These are phyloP conservation scores for Debaryomyces sp. DNA, from an alignment of 1,139 yeast genomes.

Conservation along the genomic window DNA sequence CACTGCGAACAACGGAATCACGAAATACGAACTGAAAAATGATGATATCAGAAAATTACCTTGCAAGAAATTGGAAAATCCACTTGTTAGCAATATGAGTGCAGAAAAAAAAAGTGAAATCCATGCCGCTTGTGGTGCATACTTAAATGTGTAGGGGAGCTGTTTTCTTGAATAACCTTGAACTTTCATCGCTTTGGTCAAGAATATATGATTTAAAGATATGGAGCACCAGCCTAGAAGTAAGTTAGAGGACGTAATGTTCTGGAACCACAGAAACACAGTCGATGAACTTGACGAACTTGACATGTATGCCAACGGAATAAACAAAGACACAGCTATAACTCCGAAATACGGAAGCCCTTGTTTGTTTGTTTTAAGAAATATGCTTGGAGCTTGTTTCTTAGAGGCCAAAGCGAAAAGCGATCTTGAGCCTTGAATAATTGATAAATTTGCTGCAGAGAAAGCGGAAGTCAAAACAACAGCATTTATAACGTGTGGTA, in stretches of 20 bases:
- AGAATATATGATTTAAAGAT: neutral
- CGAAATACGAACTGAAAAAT: constrained; percentile 42
- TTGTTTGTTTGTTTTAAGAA: constrained; percentile 40
- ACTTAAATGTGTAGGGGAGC: neutral
- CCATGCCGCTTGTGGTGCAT: neutral
- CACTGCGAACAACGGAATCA: constrained; percentile 32
- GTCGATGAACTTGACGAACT: constrained; percentile 21
- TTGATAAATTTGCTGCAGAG: constrained; percentile 51
- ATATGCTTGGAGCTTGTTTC: constrained; percentile 50
- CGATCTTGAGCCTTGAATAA: constrained; percentile 46
- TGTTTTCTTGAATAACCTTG: neutral
- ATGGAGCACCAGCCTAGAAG: neutral
- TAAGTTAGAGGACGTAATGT: constrained; percentile 11
- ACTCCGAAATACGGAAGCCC: constrained; percentile 46
- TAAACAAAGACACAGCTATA: constrained; percentile 24
- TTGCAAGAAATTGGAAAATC: constrained; percentile 39
- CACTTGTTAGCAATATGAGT: constrained; percentile 32
- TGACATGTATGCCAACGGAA: constrained; percentile 33
- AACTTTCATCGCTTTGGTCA: neutral
- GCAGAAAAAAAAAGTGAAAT: neutral
- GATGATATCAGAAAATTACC: constrained; percentile 35
- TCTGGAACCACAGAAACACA: constrained; percentile 34
- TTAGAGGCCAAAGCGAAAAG: constrained; percentile 50
- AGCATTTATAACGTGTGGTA: constrained; percentile 55
- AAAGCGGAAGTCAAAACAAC: constrained; percentile 54